phyloP scores from a whole-genome alignment of 148 eudicot genomes.

The Chenopodium formosanum region DNA sequence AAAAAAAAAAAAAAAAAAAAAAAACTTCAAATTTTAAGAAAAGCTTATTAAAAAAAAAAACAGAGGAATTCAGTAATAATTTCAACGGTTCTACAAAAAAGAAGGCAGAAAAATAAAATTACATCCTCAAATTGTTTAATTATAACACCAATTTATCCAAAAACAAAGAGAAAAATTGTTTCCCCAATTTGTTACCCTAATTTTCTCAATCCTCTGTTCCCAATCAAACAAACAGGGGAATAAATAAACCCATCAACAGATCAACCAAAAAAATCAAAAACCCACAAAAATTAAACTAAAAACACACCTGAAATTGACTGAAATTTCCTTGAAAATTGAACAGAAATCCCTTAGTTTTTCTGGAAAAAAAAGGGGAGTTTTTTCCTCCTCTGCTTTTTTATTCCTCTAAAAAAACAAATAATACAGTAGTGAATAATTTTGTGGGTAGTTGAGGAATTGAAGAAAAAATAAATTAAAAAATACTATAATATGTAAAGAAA shows the following conservation, averaged over 20 bases:
- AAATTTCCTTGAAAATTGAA: background rate
- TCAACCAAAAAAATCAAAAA: background rate
- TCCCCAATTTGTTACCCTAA: constrained; percentile 19
- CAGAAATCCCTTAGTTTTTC: constrained; percentile 19
- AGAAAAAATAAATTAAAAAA: background rate
- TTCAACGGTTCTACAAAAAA: background rate
- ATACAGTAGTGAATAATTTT: background rate
- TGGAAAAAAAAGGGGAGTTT: background rate
- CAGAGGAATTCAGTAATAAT: background rate
- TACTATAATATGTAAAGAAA: constrained; percentile 16
- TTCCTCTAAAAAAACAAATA: background rate
- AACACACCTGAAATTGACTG: constrained; percentile 22
- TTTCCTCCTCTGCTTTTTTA: background rate
- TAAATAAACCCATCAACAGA: constrained; percentile 14
- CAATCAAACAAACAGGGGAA: background rate
- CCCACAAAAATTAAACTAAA: constrained; percentile 20
- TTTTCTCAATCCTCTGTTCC: background rate
- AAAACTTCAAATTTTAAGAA: background rate
- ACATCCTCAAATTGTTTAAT: background rate
- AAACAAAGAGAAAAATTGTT: background rate
- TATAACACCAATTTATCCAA: background rate
- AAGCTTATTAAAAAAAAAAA: background rate
- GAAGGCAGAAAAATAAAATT: background rate
- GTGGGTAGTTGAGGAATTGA: constrained; percentile 28
- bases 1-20: background rate